phyloP scores from a whole-genome alignment of 805 yeast species.

The Candida schatavii region DNA sequence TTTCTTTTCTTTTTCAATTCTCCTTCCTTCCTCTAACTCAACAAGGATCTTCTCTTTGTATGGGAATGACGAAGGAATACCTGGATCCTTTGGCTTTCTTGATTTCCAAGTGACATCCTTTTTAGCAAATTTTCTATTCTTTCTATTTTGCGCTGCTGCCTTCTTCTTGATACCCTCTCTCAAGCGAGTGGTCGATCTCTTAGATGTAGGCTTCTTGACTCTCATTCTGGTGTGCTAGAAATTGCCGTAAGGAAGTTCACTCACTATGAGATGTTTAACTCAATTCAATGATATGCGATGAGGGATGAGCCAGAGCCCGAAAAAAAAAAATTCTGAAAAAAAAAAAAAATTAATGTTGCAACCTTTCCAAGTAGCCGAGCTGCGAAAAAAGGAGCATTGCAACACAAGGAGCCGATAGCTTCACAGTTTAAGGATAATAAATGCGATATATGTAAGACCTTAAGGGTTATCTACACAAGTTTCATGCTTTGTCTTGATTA shows the following conservation, averaged over 20 bases:
- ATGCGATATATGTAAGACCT: too few species aligned
- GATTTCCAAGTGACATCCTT: conserved; percentile 95
- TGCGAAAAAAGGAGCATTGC: too few species aligned
- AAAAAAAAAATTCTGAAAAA: neutral
- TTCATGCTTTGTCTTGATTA: too few species aligned
- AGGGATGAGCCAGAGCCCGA: neutral
- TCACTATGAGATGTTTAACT: neutral
- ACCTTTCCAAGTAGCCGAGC: too few species aligned
- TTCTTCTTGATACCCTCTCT: conserved; percentile 96
- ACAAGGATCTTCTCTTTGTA: conserved; percentile 79
- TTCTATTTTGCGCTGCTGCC: conserved; percentile 87
- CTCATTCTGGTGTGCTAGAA: too few species aligned
- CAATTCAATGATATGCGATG: neutral
- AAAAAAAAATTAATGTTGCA: too few species aligned
- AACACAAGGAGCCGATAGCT: too few species aligned
- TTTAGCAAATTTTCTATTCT: conserved; percentile 77
- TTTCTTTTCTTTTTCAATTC: conserved; percentile 53
- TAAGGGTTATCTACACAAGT: too few species aligned
- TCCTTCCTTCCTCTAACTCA: conserved; percentile 65
- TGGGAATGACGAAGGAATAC: conserved; percentile 93
- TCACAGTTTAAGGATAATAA: too few species aligned
- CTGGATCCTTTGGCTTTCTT: conserved; percentile 79
- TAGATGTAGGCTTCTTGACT: conserved; percentile 68
- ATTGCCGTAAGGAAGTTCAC: too few species aligned
- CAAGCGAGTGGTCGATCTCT: conserved; percentile 88